phyloP scores from a whole-genome alignment of 768 basidiomycete species.

The Rhodotorula babjevae region DNA sequence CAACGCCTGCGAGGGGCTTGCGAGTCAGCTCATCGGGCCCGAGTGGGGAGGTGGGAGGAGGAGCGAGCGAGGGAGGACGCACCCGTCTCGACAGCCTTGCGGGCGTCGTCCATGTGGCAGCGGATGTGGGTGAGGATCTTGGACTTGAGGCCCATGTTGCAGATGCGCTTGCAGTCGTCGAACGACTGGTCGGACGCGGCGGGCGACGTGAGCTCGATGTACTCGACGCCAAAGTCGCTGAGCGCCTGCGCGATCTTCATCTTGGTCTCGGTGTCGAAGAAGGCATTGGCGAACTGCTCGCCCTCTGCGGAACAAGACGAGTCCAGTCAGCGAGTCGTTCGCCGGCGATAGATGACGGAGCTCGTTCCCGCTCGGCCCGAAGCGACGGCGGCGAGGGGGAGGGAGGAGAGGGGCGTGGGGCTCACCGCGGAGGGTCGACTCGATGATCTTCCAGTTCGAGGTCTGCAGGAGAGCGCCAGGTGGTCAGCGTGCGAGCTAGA shows the following conservation, averaged over 20 bases:
- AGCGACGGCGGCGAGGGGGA: neutral
- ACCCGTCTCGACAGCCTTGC: slow-evolving; percentile 97
- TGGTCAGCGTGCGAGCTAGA: neutral
- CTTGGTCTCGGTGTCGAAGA: slow-evolving; percentile 99
- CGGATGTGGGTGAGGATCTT: slow-evolving; percentile 99
- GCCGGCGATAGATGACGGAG: too few species aligned
- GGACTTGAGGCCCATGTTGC: slow-evolving; percentile 92
- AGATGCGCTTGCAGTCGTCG: slow-evolving; percentile 92
- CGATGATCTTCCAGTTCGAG: slow-evolving; percentile 92
- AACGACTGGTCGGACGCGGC: slow-evolving; percentile 94
- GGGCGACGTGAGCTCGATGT: slow-evolving; percentile 98
- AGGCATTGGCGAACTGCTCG: slow-evolving; percentile 88
- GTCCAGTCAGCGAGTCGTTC: neutral
- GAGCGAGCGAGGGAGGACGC: slow-evolving; percentile 35
- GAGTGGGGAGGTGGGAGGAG: neutral
- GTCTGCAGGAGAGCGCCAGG: slow-evolving; percentile 8
- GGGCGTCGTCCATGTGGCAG: slow-evolving; percentile 99
- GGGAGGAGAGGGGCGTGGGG: neutral
- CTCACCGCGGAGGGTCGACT: slow-evolving; percentile 86
- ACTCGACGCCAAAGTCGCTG: slow-evolving; percentile 98
- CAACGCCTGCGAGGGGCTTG: slow-evolving; percentile 66
- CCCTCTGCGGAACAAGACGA: slow-evolving; percentile 33
- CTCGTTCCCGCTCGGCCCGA: neutral
- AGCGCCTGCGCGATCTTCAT: slow-evolving; percentile 97
- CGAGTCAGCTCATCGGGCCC: too few species aligned